A percentile compares a stretch with the other conserved stretches of the same genome.
phyloP scores from a whole-genome alignment of 768 basidiomycete species.

The Amanita molliuscula region DNA sequence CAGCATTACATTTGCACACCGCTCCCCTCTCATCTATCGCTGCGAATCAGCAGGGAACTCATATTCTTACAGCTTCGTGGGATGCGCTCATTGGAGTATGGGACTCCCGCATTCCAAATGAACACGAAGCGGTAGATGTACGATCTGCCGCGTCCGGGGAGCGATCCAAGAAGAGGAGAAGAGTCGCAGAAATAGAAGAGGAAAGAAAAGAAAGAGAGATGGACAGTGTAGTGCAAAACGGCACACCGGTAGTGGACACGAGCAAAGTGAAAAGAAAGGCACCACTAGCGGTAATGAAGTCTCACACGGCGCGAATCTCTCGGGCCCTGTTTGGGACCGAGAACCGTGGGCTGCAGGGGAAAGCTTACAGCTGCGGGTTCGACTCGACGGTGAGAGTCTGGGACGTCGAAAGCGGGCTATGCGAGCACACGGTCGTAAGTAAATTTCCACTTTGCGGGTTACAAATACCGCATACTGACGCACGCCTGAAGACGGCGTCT shows the following conservation, averaged over 20 bases:
- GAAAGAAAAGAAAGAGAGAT: neutral
- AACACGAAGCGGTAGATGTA: conserved; percentile 18
- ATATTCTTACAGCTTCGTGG: conserved; percentile 80
- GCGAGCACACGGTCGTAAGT: conserved; percentile 59
- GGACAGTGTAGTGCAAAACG: neutral
- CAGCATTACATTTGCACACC: conserved; percentile 79
- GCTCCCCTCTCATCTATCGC: conserved; percentile 67
- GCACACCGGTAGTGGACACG: neutral
- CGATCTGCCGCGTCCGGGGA: conserved; percentile 14
- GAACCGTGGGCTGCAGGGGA: conserved; percentile 10
- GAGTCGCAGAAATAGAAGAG: conserved; percentile 33
- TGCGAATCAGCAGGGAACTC: conserved; percentile 40
- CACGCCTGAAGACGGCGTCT: conserved; percentile 39
- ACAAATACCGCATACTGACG: neutral
- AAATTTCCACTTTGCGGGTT: neutral
- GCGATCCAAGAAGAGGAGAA: conserved; percentile 55
- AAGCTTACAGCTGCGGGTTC: conserved; percentile 72
- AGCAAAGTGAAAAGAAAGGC: conserved; percentile 45
- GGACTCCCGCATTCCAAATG: conserved; percentile 50
- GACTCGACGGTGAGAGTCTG: conserved; percentile 86
- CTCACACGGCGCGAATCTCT: conserved; percentile 77
- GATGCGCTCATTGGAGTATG: conserved; percentile 80
- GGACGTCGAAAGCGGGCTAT: conserved; percentile 76
- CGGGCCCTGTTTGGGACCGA: conserved; percentile 46
- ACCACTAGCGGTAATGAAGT: conserved; percentile 66